Evolutionary conservation across 306 rosid species (phyloP).

Genomic region (Citrullus mucosospermus): DNA sequence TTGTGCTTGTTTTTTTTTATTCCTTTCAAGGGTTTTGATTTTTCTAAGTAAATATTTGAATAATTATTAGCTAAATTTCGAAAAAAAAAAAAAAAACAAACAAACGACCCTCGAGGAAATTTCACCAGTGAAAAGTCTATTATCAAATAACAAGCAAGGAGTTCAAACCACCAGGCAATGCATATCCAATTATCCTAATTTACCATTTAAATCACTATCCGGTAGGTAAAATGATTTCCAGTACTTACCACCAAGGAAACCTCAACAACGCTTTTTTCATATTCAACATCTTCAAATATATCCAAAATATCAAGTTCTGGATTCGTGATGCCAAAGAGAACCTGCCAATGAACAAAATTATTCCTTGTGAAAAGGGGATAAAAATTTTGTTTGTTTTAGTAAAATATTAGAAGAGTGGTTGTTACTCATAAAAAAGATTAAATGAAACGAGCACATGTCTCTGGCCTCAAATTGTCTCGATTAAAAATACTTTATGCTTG

Average conservation of each 20-base stretch:
- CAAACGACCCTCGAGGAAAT: background rate
- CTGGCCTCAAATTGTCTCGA: no score
- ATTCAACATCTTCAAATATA: constrained; percentile 73
- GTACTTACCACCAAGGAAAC: constrained; percentile 33
- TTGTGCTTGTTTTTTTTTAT: no score
- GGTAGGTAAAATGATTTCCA: background rate
- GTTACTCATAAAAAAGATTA: no score
- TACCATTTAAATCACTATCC: background rate
- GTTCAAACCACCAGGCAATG: background rate
- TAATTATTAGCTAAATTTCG: no score
- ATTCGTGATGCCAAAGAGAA: constrained; percentile 54
- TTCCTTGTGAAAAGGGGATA: background rate
- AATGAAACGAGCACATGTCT: no score
- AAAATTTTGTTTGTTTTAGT: background rate
- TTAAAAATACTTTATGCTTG: no score
- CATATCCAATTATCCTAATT: no score
- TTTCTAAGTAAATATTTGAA: no score
- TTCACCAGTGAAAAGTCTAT: background rate
- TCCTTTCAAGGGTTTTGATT: no score
- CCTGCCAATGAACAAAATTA: constrained; percentile 25
- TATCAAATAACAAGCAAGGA: background rate
- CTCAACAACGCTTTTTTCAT: constrained; percentile 46
- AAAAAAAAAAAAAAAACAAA: no score
- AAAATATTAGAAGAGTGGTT: no score
- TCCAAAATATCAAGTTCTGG: constrained; percentile 52